A percentile compares a stretch with the other conserved stretches of the same genome.
Conservation (phyloP, 108 stramenopile species). For the Cylindrotheca fusiformis region DNA sequence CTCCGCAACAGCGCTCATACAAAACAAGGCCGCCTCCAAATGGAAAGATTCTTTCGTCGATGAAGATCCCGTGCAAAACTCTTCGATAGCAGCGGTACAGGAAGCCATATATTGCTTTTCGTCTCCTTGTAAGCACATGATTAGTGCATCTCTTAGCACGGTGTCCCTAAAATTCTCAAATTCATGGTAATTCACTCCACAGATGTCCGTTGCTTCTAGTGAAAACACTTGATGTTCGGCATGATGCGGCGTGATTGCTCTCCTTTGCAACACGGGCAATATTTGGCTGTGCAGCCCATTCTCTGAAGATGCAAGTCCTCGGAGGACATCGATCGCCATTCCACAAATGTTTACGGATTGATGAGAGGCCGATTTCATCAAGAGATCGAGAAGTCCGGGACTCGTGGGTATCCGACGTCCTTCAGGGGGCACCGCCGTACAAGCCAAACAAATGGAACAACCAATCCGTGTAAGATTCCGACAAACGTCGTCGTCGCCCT, state of each 20-base stretch:
- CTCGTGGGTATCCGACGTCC: background rate
- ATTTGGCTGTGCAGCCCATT: constrained; percentile 42
- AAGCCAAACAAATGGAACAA: constrained; percentile 15
- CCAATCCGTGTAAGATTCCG: constrained; percentile 30
- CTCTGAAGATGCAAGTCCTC: constrained; percentile 32
- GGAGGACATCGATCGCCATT: constrained; percentile 53
- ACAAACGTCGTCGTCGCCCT: constrained; percentile 32
- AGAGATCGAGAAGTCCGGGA: constrained; percentile 52
- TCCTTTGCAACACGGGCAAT: constrained; percentile 66
- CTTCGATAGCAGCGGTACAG: constrained; percentile 71
- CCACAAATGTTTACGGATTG: constrained; percentile 61
- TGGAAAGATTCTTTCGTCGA: constrained; percentile 51
- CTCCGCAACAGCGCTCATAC: constrained; percentile 47
- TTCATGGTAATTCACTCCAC: constrained; percentile 46
- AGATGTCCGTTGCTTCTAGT: constrained; percentile 21
- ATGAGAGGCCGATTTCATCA: constrained; percentile 64
- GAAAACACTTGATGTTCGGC: background rate
- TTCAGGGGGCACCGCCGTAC: background rate
- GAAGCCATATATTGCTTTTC: constrained; percentile 52
- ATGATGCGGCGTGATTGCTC: constrained; percentile 69
- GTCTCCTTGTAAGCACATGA: constrained; percentile 49
- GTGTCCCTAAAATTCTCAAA: constrained; percentile 59
- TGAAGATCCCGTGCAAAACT: constrained; percentile 43
- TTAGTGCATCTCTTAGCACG: constrained; percentile 46
- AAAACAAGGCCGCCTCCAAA: constrained; percentile 75